Evolutionary conservation across 139 green algal species (phyloP), one percentile per base, ranked within the genome.

Genomic region (Bryopsis sp.): DNA sequence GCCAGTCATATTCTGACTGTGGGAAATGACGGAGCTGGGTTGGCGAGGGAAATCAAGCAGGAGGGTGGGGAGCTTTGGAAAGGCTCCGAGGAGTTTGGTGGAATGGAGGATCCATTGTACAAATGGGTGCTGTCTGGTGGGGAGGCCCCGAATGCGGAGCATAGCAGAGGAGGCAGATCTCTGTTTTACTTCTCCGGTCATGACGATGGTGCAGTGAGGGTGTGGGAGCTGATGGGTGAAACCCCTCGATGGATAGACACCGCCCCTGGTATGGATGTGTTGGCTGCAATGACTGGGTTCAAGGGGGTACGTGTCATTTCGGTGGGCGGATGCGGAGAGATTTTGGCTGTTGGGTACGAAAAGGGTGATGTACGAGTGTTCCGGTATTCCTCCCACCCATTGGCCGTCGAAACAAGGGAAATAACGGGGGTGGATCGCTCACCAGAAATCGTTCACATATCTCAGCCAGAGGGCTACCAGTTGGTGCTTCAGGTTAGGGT

Each of bases 211-310:
- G 29, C 39, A 47, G 69, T 81, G 47, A 39, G 68, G 36, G 48
- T 82, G 35, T 85, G 79, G 79, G 76, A 76, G 54, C 34, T 79
- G 47, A 64, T 70, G 33, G 46, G 64, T 15, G 47, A 59, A 28
- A 60, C 63, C 26, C 71, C 79, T 3, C 46, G 46, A 47, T 74
- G 76, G 54, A 46, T 81, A 35, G 64, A 64, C 15, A 2, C 33
- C 11, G 76, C 43, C 1, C 76, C 76, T 1, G 36, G 31, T 22
- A 31, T 39, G 47, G 34, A 61, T 1, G 71, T 54, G 0, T 47
- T 31, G 1, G 11, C 62, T n/a, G 47, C 2, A 2, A 15, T 26
- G 11, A 26, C 43, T 19, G 11, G 43, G 43, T 54, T 26, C 43
- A 54, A 54, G 19, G 43, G 43, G 43, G 43, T 54, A 19, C 19